These are phyloP conservation scores for Ophiosphaerella korrae DNA, from an alignment of 2,329 filamentous ascomycete species.

Conservation along the genomic window DNA sequence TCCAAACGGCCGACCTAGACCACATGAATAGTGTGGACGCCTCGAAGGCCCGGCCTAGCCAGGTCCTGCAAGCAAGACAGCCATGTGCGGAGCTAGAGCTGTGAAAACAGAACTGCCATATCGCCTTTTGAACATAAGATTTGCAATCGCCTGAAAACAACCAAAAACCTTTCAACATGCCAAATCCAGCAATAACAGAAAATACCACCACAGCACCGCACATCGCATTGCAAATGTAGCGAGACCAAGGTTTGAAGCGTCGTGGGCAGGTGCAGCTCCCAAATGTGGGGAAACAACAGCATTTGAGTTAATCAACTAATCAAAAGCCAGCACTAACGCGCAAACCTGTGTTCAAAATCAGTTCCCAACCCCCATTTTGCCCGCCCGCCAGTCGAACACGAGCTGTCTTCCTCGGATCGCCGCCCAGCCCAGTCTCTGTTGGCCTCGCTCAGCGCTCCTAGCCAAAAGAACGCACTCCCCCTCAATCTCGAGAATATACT, in stretches of 20 bases:
- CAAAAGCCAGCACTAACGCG: too few relatives aligned
- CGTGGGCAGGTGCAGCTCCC: too few relatives aligned
- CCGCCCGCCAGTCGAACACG: constrained; percentile 17
- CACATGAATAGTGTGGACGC: not conserved
- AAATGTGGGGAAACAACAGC: too few relatives aligned
- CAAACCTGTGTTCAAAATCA: not conserved
- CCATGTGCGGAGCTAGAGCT: not conserved
- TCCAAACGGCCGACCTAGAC: not conserved
- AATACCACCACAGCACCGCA: too few relatives aligned
- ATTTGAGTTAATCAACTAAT: too few relatives aligned
- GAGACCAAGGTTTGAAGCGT: too few relatives aligned
- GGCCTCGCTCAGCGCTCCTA: constrained; percentile 5
- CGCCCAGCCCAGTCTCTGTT: constrained; percentile 22
- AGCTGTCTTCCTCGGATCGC: constrained; percentile 20
- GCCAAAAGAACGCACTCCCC: constrained; percentile 20
- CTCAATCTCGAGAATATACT: constrained; percentile 19
- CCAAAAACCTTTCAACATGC: too few relatives aligned
- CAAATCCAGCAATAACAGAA: too few relatives aligned
- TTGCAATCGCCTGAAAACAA: too few relatives aligned
- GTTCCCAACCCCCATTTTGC: constrained; percentile 14
- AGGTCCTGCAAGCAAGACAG: not conserved
- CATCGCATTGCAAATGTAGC: too few relatives aligned
- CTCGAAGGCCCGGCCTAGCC: not conserved
- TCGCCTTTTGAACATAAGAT: not conserved
- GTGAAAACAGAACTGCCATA: not conserved